These are phyloP conservation scores for Tephrocybe sp. DNA, from an alignment of 768 basidiomycete genomes.

Conservation along the genomic window DNA sequence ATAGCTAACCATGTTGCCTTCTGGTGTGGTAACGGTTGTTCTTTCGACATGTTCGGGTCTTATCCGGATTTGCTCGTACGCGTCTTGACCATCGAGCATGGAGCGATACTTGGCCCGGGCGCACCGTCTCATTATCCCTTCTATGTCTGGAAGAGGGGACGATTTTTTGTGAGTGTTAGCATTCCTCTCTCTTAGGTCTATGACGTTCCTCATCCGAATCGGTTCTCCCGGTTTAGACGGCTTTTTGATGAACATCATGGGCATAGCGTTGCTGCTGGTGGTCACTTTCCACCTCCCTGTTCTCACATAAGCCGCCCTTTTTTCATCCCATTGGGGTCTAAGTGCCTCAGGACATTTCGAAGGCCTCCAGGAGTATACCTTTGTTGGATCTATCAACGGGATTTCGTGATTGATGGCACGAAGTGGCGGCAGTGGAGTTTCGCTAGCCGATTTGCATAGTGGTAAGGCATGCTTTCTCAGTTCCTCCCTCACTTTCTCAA, in stretches of 20 bases:
- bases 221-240: conserved; percentile 6
- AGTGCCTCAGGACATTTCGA: conserved; percentile 38
- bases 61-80: conserved; percentile 35
- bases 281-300: conserved; percentile 29
- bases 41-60: conserved; percentile 20
- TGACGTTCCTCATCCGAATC: too few relatives aligned
- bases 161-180: too few relatives aligned
- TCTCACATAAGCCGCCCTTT: conserved; percentile 25
- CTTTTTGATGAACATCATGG: conserved; percentile 31
- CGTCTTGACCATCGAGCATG: too few relatives aligned
- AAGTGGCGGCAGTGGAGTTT: too few relatives aligned
- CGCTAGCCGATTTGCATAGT: too few relatives aligned
- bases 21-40: conserved; percentile 21
- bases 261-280: conserved; percentile 30
- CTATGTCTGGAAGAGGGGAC: too few relatives aligned
- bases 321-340: conserved; percentile 27
- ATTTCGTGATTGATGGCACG: not conserved
- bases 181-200: too few relatives aligned
- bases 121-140: conserved; percentile 10
- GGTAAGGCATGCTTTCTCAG: too few relatives aligned
- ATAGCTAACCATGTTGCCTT: conserved; percentile 26
- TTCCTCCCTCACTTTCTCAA: too few relatives aligned
- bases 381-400: not conserved
- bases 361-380: conserved; percentile 30
- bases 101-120: conserved; percentile 14